A percentile compares a stretch with the other conserved stretches of the same genome.
Evolutionary conservation across 805 yeast species (phyloP).

Genomic region (Yarrowia yakushimensis): DNA sequence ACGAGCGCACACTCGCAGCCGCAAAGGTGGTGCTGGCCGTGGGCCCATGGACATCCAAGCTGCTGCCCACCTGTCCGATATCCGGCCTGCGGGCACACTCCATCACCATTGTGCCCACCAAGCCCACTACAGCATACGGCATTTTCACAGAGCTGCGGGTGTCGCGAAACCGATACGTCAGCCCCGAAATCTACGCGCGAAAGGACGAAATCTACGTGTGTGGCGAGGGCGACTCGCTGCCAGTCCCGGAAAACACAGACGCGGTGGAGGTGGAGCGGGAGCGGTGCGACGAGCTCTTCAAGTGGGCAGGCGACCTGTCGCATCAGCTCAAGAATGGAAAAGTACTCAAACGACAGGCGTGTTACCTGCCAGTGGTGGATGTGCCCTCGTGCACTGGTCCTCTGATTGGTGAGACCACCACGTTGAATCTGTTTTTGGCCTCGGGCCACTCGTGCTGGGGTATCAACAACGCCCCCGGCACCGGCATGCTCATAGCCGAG

Average conservation of each 20-base stretch:
- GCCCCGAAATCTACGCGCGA: slow-evolving; percentile 94
- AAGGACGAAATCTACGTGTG: slow-evolving; percentile 94
- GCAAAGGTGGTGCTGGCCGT: slow-evolving; percentile 80
- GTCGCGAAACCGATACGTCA: slow-evolving; percentile 54
- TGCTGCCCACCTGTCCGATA: slow-evolving; percentile 89
- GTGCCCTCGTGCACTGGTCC: slow-evolving; percentile 94
- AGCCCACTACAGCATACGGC: slow-evolving; percentile 86
- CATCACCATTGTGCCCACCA: slow-evolving; percentile 79
- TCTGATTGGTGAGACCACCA: slow-evolving; percentile 88
- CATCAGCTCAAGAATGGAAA: slow-evolving; percentile 68
- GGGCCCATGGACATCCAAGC: slow-evolving; percentile 96
- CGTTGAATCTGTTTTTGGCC: slow-evolving; percentile 70
- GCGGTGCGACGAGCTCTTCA: slow-evolving; percentile 83
- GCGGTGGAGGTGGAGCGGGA: slow-evolving; percentile 84
- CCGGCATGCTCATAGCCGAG: slow-evolving; percentile 92
- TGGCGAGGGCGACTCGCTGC: slow-evolving; percentile 93
- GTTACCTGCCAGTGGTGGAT: slow-evolving; percentile 91
- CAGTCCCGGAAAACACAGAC: slow-evolving; percentile 89
- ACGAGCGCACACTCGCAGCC: slow-evolving; percentile 45
- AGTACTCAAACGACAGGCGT: slow-evolving; percentile 82
- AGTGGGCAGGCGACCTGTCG: slow-evolving; percentile 73
- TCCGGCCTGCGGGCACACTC: slow-evolving; percentile 94
- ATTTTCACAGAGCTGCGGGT: slow-evolving; percentile 85
- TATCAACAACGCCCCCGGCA: slow-evolving; percentile 94
- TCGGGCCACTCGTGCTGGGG: slow-evolving; percentile 99